Evolutionary conservation across 83 land plant genomes (phyloP).

Genomic region (Picea engelmannii): DNA sequence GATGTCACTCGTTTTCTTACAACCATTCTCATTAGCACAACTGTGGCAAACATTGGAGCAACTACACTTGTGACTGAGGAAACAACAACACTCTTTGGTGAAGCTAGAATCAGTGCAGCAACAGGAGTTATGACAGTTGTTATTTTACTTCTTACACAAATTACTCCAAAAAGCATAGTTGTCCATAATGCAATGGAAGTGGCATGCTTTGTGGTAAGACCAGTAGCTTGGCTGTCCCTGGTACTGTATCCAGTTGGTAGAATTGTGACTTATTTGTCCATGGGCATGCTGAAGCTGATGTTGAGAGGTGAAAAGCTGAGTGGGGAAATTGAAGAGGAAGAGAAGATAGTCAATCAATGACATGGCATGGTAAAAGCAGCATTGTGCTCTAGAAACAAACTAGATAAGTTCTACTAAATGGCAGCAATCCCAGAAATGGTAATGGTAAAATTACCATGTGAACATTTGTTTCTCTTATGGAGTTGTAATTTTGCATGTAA

Average conservation of each 20-base stretch:
- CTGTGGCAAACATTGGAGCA: constrained; percentile 60
- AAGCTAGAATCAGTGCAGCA: constrained; percentile 57
- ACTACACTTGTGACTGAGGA: constrained; percentile 76
- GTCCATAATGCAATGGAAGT: constrained; percentile 94
- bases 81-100: constrained; percentile 92
- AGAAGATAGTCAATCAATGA: too few species aligned
- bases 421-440: too few species aligned
- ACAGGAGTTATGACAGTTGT: constrained; percentile 27
- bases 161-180: constrained; percentile 95
- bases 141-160: constrained; percentile 88
- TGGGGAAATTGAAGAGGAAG: too few species aligned
- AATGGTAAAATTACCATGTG: too few species aligned
- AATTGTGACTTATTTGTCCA: constrained; percentile 79
- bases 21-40: constrained; percentile 96
- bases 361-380: too few species aligned
- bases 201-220: constrained; percentile 93
- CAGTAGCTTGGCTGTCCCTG: constrained; percentile 95
- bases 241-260: constrained; percentile 54
- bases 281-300: constrained; percentile 69
- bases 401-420: too few species aligned
- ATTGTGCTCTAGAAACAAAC: too few species aligned
- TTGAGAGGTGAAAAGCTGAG: too few species aligned
- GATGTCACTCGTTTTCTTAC: constrained; percentile 28
- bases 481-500: too few species aligned
- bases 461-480: too few species aligned